A percentile compares a stretch with the other conserved stretches of the same genome.
phyloP scores from a whole-genome alignment of 2,329 filamentous ascomycete genomes.

The Verticillium klebahnii region DNA sequence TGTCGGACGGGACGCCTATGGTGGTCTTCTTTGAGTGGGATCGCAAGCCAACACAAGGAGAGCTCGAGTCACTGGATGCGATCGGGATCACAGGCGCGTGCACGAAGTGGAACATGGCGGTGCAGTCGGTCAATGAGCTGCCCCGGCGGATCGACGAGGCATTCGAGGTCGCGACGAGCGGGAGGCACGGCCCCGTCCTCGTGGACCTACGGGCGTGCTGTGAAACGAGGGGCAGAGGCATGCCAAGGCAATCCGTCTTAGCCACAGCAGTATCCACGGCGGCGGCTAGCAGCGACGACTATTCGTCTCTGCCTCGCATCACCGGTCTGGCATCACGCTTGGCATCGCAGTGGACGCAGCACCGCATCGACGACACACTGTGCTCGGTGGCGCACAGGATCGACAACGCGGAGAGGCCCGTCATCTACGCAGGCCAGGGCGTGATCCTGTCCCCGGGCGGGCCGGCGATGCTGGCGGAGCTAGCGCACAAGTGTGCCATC shows the following conservation, averaged over 20 bases:
- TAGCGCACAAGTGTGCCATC: slow-evolving; percentile 84
- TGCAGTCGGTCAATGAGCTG: slow-evolving; percentile 90
- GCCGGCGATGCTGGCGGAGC: slow-evolving; percentile 71
- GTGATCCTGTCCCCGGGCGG: slow-evolving; percentile 77
- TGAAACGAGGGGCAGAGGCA: too few relatives aligned
- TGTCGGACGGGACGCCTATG: slow-evolving; percentile 93
- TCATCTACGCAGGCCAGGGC: slow-evolving; percentile 94
- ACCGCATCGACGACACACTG: slow-evolving; percentile 66
- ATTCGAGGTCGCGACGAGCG: slow-evolving; percentile 94
- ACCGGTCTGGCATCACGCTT: slow-evolving; percentile 74
- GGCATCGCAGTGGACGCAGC: slow-evolving; percentile 65
- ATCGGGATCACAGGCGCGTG: slow-evolving; percentile 90
- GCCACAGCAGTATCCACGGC: slow-evolving; percentile 76
- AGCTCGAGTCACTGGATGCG: slow-evolving; percentile 84
- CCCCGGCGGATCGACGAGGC: slow-evolving; percentile 94
- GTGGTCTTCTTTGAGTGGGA: slow-evolving; percentile 96
- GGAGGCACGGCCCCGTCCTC: slow-evolving; percentile 87
- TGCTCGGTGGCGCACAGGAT: slow-evolving; percentile 79
- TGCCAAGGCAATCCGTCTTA: slow-evolving; percentile 87
- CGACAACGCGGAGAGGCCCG: slow-evolving; percentile 86
- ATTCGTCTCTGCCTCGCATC: slow-evolving; percentile 79
- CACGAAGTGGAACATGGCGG: slow-evolving; percentile 99
- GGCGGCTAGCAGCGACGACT: slow-evolving; percentile 64
- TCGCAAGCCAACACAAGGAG: too few relatives aligned
- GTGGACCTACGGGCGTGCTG: slow-evolving; percentile 95